Percentiles rank a stretch among this genome's conserved stretches.
Evolutionary conservation across 2,329 filamentous ascomycete genomes (phyloP).

Genomic region (Cordyceps militaris): DNA sequence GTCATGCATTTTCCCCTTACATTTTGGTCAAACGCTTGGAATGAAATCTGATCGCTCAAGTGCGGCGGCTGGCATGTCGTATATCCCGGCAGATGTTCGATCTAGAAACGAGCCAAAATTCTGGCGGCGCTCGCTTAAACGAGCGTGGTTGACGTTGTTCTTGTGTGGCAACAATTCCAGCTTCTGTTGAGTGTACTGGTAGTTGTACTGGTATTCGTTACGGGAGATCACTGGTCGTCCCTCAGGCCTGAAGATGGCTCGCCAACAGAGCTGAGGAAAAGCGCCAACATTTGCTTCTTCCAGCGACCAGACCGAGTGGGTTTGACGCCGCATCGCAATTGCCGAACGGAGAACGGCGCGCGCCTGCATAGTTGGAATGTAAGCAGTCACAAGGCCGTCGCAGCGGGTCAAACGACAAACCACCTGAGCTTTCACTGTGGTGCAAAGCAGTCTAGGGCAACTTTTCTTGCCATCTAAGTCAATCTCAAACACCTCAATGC

Average conservation of each 20-base stretch:
- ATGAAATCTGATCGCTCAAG: not conserved
- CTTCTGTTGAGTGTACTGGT: not conserved
- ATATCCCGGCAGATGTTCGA: not conserved
- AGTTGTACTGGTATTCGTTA: too few species aligned
- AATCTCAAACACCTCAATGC: conserved; percentile 2
- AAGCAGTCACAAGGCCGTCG: not conserved
- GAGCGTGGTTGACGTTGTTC: not conserved
- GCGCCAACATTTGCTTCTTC: not conserved
- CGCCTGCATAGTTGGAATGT: not conserved
- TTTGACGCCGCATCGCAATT: not conserved
- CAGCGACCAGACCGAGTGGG: not conserved
- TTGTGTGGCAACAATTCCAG: not conserved
- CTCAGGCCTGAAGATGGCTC: not conserved
- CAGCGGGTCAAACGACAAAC: not conserved
- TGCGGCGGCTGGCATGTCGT: not conserved
- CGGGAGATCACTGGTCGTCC: too few species aligned
- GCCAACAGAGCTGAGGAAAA: not conserved
- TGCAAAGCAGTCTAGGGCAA: not conserved
- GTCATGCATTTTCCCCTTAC: not conserved
- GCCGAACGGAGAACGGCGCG: not conserved
- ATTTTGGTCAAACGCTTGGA: not conserved
- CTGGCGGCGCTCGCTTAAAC: not conserved
- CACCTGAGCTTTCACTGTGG: not conserved
- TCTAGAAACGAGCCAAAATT: not conserved
- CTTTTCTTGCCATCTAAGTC: conserved; percentile 6